These are phyloP conservation scores for Malassezia psittaci DNA, from an alignment of 1,284 basidiomycete genomes.

Conservation along the genomic window DNA sequence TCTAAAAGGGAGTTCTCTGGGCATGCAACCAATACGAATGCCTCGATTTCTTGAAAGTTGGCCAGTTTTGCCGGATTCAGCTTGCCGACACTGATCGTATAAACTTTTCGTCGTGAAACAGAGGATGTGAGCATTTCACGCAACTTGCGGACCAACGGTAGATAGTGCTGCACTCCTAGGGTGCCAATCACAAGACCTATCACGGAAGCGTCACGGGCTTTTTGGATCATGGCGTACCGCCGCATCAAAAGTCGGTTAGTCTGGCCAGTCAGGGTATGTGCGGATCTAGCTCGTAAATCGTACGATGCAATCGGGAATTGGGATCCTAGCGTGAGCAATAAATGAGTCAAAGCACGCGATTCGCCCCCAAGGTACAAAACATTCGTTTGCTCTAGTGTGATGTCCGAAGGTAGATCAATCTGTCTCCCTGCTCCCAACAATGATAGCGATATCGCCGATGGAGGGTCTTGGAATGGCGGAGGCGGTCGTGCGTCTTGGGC, in stretches of 20 bases:
- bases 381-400: constrained; percentile 14
- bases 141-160: constrained; percentile 24
- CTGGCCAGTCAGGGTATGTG: constrained; percentile 54
- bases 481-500: background rate
- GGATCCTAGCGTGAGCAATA: constrained; percentile 53
- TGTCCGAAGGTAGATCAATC: background rate
- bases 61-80: constrained; percentile 88
- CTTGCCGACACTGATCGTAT: constrained; percentile 91
- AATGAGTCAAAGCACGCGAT: constrained; percentile 68
- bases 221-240: constrained; percentile 75
- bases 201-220: constrained; percentile 81
- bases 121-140: constrained; percentile 22
- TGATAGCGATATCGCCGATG: background rate
- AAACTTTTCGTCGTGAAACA: constrained; percentile 63
- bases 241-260: constrained; percentile 77
- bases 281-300: constrained; percentile 55
- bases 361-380: constrained; percentile 78
- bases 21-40: constrained; percentile 88
- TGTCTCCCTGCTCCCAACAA: constrained; percentile 2
- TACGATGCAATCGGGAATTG: constrained; percentile 58
- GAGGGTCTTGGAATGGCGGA: background rate
- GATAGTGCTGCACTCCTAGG: constrained; percentile 59
- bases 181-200: constrained; percentile 93
- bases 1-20: constrained; percentile 85
- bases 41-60: constrained; percentile 93